Percentiles rank a stretch among this genome's conserved stretches.
Evolutionary conservation across 2,329 filamentous ascomycete genomes (phyloP).

Genomic region (Ascochyta rabiei): DNA sequence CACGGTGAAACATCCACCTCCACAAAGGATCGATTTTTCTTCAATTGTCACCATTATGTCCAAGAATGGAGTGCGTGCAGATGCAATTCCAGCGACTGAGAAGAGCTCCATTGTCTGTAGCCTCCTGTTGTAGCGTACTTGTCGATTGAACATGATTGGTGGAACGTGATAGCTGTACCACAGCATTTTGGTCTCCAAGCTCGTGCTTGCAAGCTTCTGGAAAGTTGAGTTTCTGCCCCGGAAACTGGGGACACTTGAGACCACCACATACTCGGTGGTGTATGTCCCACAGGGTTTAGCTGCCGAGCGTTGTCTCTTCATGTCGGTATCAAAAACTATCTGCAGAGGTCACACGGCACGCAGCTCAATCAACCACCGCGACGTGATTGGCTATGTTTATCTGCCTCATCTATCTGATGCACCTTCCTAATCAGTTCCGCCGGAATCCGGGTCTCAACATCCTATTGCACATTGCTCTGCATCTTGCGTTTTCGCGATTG

Average conservation of each 20-base stretch:
- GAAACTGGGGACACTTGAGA: not conserved
- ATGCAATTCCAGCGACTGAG: not conserved
- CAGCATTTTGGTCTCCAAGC: not conserved
- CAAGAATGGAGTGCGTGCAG: not conserved
- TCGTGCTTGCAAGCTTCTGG: slow-evolving; percentile 1
- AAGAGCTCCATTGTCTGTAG: not conserved
- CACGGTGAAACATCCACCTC: not conserved
- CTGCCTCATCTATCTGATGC: slow-evolving; percentile 15
- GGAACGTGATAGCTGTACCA: not conserved
- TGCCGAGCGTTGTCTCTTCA: slow-evolving; percentile 32
- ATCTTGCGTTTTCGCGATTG: not conserved
- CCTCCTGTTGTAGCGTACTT: not conserved
- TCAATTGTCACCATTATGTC: not conserved
- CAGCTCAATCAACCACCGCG: slow-evolving; percentile 20
- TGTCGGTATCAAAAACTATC: slow-evolving; percentile 35
- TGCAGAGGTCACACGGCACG: slow-evolving; percentile 28
- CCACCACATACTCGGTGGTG: slow-evolving; percentile 6
- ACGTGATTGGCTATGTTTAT: slow-evolving; percentile 8
- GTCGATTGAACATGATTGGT: not conserved
- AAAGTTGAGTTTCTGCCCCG: not conserved
- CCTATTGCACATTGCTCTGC: slow-evolving; percentile 13
- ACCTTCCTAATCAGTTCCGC: slow-evolving; percentile 10
- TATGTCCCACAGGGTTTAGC: slow-evolving; percentile 22
- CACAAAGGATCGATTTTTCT: not conserved
- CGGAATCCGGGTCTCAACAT: slow-evolving; percentile 8